These are phyloP conservation scores for Stemphylium lycopersici DNA, from an alignment of 2,329 filamentous ascomycete species.

Conservation along the genomic window DNA sequence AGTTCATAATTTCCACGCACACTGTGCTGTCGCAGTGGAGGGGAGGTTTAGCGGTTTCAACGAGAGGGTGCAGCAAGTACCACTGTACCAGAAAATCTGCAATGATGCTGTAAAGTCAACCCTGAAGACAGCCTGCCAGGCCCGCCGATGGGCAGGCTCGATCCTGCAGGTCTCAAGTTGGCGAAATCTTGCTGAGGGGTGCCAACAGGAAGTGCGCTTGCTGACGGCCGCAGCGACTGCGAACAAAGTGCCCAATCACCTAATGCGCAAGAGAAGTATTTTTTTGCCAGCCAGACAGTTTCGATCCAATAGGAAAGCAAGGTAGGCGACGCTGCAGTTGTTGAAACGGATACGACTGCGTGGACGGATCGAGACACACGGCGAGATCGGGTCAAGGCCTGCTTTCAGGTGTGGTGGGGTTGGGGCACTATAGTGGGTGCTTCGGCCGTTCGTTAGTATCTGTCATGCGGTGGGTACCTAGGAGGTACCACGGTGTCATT, in stretches of 20 bases:
- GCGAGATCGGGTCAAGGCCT: conserved; percentile 13
- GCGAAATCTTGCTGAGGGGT: conserved; percentile 1
- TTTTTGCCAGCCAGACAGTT: conserved; percentile 1
- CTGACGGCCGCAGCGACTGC: conserved; percentile 4
- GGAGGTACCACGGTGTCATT: conserved; percentile 4
- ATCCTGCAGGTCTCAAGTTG: conserved; percentile 6
- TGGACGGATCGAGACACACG: conserved; percentile 12
- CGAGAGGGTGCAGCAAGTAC: background rate
- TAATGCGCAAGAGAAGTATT: background rate
- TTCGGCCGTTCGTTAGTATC: conserved; percentile 7
- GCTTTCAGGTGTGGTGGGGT: conserved; percentile 11
- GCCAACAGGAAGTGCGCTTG: background rate
- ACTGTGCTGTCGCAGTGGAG: background rate
- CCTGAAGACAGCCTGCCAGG: background rate
- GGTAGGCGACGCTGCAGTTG: conserved; percentile 17
- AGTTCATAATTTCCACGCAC: conserved; percentile 2
- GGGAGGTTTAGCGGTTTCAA: background rate
- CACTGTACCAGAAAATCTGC: background rate
- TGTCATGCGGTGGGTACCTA: conserved; percentile 10
- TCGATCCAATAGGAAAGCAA: conserved; percentile 6
- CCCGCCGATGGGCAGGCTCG: background rate
- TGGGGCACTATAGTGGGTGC: background rate
- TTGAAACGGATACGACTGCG: conserved; percentile 16
- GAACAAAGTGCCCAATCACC: conserved; percentile 14
- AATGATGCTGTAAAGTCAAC: background rate